Evolutionary conservation across 2,329 filamentous ascomycete species (phyloP).

Genomic region (Coleophoma eucalyptorum): DNA sequence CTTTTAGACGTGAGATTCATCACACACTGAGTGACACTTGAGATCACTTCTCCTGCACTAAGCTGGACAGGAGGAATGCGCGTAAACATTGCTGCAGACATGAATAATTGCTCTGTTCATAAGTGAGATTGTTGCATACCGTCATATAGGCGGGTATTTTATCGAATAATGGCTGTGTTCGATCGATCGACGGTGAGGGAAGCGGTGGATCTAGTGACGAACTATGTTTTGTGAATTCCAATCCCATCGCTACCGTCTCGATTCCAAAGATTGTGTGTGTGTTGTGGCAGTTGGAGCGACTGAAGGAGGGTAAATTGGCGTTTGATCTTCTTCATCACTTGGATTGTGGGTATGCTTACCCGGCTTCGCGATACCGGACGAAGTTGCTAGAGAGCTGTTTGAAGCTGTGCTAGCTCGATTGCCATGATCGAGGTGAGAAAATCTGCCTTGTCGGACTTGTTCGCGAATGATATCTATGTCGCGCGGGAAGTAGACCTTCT

Average conservation of each 20-base stretch:
- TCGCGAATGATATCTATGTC: conserved; percentile 96
- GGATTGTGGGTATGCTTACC: conserved; percentile 53
- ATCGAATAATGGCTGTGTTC: conserved; percentile 75
- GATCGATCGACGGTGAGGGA: conserved; percentile 42
- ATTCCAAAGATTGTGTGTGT: conserved; percentile 65
- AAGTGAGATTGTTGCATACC: conserved; percentile 67
- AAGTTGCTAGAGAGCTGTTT: conserved; percentile 46
- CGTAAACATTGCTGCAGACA: conserved; percentile 78
- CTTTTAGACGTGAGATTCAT: conserved; percentile 4
- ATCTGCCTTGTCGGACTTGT: conserved; percentile 79
- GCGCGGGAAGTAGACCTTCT: conserved; percentile 90
- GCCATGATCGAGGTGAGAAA: conserved; percentile 58
- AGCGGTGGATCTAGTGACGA: conserved; percentile 49
- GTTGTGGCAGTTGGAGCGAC: conserved; percentile 73
- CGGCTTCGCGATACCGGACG: conserved; percentile 50
- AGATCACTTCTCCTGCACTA: conserved; percentile 18
- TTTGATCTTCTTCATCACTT: conserved; percentile 78
- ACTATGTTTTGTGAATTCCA: conserved; percentile 72
- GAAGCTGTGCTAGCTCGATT: conserved; percentile 29
- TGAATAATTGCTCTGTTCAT: conserved; percentile 90
- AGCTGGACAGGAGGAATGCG: conserved; percentile 42
- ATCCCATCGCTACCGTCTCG: conserved; percentile 94
- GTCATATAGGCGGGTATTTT: conserved; percentile 81
- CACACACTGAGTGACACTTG: conserved; percentile 3
- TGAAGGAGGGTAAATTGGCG: conserved; percentile 91